Conservation (phyloP, 306 rosid species). For the Alnus glutinosa region DNA sequence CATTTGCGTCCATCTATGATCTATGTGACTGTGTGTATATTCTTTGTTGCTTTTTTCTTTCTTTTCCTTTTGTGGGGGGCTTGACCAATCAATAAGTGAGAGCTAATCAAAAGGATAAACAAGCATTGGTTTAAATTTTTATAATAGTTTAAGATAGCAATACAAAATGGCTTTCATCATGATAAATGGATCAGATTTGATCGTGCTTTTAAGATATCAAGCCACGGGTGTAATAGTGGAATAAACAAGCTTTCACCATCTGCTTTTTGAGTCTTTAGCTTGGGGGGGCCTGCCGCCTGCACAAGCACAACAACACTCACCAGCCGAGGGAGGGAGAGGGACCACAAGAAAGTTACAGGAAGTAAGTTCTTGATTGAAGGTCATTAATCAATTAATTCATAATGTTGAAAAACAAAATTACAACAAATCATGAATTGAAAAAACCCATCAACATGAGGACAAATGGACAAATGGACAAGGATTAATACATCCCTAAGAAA, state of each 20-base stretch:
- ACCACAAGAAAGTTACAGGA: constrained; percentile 9
- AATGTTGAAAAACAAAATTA: constrained; percentile 47
- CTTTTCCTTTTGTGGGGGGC: background rate
- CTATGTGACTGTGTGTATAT: background rate
- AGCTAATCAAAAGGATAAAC: background rate
- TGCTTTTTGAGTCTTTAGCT: background rate
- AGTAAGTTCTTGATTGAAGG: constrained; percentile 42
- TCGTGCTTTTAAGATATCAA: background rate
- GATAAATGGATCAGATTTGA: background rate
- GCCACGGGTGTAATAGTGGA: no score
- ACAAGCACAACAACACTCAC: background rate
- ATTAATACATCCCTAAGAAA: constrained; percentile 26
- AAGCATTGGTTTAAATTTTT: background rate
- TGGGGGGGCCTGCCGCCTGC: background rate
- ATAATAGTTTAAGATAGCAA: background rate
- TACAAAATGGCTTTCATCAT: background rate
- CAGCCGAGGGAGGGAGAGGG: no score
- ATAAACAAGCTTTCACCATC: background rate
- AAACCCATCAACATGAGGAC: constrained; percentile 30
- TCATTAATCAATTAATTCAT: constrained; percentile 59
- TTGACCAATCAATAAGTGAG: no score
- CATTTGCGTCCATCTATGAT: background rate
- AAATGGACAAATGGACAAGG: constrained; percentile 10
- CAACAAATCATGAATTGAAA: constrained; percentile 45
- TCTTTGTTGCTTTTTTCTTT: background rate